phyloP scores from a whole-genome alignment of 2,329 filamentous ascomycete species.

The Aspergillus tanneri region DNA sequence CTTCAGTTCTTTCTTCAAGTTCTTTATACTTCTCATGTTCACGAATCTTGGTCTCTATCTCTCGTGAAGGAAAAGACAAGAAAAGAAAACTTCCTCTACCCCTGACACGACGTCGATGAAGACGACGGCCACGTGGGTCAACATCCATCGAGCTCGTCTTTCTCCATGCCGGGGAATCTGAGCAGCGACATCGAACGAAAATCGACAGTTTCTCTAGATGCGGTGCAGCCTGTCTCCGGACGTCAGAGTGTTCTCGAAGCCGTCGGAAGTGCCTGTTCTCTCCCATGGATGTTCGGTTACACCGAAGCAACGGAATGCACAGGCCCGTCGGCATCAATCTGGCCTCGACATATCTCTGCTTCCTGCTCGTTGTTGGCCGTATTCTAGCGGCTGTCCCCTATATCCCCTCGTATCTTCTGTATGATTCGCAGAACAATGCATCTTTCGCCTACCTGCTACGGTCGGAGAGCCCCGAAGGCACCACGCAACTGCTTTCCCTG shows the following conservation, averaged over 20 bases:
- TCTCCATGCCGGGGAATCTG: conserved; percentile 14
- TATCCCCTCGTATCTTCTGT: conserved; percentile 71
- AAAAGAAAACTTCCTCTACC: background rate
- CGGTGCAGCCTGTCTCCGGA: conserved; percentile 9
- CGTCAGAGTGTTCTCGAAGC: conserved; percentile 7
- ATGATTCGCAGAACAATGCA: conserved; percentile 50
- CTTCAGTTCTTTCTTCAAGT: background rate
- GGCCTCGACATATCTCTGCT: conserved; percentile 16
- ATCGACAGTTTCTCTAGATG: conserved; percentile 20
- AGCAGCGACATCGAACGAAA: conserved; percentile 8
- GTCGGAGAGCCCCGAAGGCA: conserved; percentile 49
- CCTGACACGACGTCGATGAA: background rate
- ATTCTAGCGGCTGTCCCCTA: conserved; percentile 62
- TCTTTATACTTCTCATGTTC: background rate
- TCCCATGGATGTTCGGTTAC: conserved; percentile 21
- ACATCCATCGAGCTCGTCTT: background rate
- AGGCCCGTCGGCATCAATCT: conserved; percentile 13
- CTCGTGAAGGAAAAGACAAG: too few relatives aligned
- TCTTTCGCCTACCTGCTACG: conserved; percentile 69
- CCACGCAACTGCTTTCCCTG: conserved; percentile 60
- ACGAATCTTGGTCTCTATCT: too few relatives aligned
- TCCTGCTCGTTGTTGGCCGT: conserved; percentile 23
- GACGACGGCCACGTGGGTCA: background rate
- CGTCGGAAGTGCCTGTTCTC: conserved; percentile 1
- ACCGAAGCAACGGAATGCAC: conserved; percentile 13